Evolutionary conservation across 768 basidiomycete genomes (phyloP), one percentile per base, ranked within the genome.

Genomic region (Butyriboletus loyo): DNA sequence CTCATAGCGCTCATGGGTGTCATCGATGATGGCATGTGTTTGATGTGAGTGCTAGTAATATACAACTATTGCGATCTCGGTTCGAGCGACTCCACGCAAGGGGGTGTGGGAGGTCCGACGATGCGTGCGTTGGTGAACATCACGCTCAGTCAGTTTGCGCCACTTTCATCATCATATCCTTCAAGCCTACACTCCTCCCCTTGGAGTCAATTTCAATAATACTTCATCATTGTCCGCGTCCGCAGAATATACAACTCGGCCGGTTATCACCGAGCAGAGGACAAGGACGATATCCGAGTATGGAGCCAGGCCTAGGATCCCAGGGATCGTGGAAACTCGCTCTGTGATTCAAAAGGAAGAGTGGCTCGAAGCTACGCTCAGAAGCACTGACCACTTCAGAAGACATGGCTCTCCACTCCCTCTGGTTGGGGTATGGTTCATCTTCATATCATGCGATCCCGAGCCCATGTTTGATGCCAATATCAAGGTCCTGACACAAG

Each of bases 321-420:
- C 64, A 0, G 14, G 14, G 34, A 1, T 57, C 0, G 24, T 50
- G 22, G 65, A 62, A 22, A 0, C 59, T 15, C 59, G 58, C 15
- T n/a, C 53, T 14, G 21, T 50, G 9, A 61, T 59, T 36, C 63
- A 56, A 46, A 67, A 59, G 46, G 65, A 68, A 5, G 61, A 63
- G 21, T 69, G 68, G 68, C 61, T 69, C 42, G 51, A 51, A 4
- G 41, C 61, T 15, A 69, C 69, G 44, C 65, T 66, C 24, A 54
- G 60, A 32, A 71, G 68, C 31, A 69, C 68, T 0, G 56, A 65
- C 41, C 42, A 66, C 19, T 67, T 71, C 44, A 66, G 57, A 43
- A 43, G 3, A 39, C 43, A 66, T 13, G 68, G 69, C 8, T 71
- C 68, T 8, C 47, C 65, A 0, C n/a, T 69, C 6, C 68, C 68